Conservation (phyloP, 106 monocot genomes). For the Dactylorhiza incarnata region DNA sequence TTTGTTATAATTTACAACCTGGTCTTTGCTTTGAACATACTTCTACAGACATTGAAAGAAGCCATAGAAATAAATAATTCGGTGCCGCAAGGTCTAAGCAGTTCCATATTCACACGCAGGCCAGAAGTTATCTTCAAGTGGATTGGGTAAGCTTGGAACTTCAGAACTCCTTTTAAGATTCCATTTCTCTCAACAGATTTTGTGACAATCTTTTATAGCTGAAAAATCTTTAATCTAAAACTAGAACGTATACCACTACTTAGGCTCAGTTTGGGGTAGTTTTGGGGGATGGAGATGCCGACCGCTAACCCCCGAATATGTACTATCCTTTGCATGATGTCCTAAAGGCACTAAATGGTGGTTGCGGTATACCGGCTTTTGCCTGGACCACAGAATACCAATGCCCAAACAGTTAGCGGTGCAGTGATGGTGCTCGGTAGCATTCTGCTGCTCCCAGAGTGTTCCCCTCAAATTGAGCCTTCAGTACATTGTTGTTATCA, state of each 20-base stretch:
- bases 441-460: background rate
- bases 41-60: constrained; percentile 72
- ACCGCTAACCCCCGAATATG: too few relatives aligned
- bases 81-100: constrained; percentile 94
- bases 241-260: background rate
- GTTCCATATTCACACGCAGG: constrained; percentile 81
- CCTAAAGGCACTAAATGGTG: background rate
- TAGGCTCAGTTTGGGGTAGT: too few relatives aligned
- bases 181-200: background rate
- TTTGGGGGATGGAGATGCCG: too few relatives aligned
- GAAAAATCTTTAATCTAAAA: background rate
- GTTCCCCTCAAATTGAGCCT: background rate
- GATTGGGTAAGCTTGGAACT: constrained; percentile 64
- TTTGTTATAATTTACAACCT: background rate
- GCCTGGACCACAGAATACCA: too few relatives aligned
- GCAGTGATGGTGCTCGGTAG: too few relatives aligned
- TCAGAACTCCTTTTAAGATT: background rate
- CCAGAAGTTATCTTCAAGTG: constrained; percentile 90
- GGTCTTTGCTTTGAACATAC: background rate
- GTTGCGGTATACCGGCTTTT: background rate
- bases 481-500: background rate
- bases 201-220: background rate
- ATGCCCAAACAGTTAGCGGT: too few relatives aligned
- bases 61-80: constrained; percentile 95
- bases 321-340: too few relatives aligned